Percentiles rank a stretch among this genome's conserved stretches.
phyloP scores from a whole-genome alignment of 129 eudicot species.

The Helichrysum umbraculigerum region DNA sequence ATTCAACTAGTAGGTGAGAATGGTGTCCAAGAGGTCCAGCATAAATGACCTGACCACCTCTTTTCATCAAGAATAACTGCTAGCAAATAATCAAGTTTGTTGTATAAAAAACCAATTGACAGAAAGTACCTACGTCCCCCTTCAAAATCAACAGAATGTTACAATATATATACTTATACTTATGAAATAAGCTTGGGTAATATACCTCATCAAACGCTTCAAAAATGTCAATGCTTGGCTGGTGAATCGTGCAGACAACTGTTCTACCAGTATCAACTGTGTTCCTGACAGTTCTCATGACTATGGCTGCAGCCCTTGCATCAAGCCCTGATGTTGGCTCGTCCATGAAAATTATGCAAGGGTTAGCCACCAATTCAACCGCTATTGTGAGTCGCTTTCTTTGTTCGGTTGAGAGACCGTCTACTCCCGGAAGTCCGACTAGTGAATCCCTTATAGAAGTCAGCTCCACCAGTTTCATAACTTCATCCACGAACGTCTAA shows the following conservation, averaged over 20 bases:
- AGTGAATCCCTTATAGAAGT: slow-evolving; percentile 53
- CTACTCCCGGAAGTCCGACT: slow-evolving; percentile 78
- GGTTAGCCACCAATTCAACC: slow-evolving; percentile 79
- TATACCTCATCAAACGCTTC: slow-evolving; percentile 90
- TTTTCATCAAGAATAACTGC: slow-evolving; percentile 74
- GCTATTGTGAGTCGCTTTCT: slow-evolving; percentile 83
- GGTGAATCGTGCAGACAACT: slow-evolving; percentile 90
- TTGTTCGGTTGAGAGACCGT: slow-evolving; percentile 79
- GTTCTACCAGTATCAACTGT: slow-evolving; percentile 84
- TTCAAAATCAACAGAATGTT: too few relatives aligned
- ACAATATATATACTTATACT: too few relatives aligned
- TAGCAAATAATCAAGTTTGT: not conserved
- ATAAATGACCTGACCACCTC: slow-evolving; percentile 80
- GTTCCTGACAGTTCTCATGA: slow-evolving; percentile 82
- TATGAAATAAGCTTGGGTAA: not conserved
- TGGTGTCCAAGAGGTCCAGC: slow-evolving; percentile 74
- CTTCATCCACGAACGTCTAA: slow-evolving; percentile 77
- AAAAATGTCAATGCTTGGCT: slow-evolving; percentile 83
- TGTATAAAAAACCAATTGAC: not conserved
- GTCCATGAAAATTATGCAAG: slow-evolving; percentile 87
- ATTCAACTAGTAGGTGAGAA: slow-evolving; percentile 54
- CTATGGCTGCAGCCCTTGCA: slow-evolving; percentile 88
- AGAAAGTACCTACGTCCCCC: not conserved
- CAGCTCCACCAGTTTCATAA: slow-evolving; percentile 76
- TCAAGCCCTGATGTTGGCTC: slow-evolving; percentile 91